A percentile compares a stretch with the other conserved stretches of the same genome.
Evolutionary conservation across 1,139 yeast genomes (phyloP).

Genomic region (Nakaseomyces nivariensis): DNA sequence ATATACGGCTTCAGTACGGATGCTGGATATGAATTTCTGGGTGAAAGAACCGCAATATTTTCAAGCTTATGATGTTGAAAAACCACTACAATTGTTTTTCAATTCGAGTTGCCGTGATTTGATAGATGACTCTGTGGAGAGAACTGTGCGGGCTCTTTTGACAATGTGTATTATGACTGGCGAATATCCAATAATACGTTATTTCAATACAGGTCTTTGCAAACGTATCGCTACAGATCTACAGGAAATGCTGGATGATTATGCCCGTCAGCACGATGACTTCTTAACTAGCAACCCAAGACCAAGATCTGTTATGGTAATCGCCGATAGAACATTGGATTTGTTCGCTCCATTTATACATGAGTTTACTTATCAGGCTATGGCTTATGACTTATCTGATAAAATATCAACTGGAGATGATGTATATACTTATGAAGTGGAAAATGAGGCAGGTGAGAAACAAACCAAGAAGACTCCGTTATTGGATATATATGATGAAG

Average conservation of each 20-base stretch:
- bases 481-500: conserved; percentile 53
- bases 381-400: conserved; percentile 59
- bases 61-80: conserved; percentile 30
- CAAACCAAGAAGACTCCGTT: conserved; percentile 39
- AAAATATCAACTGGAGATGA: conserved; percentile 40
- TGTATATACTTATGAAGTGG: conserved; percentile 49
- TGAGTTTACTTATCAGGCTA: conserved; percentile 89
- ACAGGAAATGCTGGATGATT: conserved; percentile 62
- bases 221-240: conserved; percentile 64
- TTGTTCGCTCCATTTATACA: conserved; percentile 77
- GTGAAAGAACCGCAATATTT: conserved; percentile 44
- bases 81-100: conserved; percentile 66
- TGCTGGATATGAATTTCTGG: conserved; percentile 34
- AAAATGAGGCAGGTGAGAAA: conserved; percentile 49
- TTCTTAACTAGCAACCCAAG: conserved; percentile 46
- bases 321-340: conserved; percentile 79
- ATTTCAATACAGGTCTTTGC: conserved; percentile 55
- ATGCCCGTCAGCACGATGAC: conserved; percentile 58
- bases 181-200: conserved; percentile 81
- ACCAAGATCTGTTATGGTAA: conserved; percentile 64
- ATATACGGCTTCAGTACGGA: conserved; percentile 27
- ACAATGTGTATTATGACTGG: conserved; percentile 70
- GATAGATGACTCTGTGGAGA: conserved; percentile 47
- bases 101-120: conserved; percentile 56
- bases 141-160: conserved; percentile 51